Base-by-base conservation (phyloP, 176 grass and related monocot genomes). In the Aechmea fasciata region DNA sequence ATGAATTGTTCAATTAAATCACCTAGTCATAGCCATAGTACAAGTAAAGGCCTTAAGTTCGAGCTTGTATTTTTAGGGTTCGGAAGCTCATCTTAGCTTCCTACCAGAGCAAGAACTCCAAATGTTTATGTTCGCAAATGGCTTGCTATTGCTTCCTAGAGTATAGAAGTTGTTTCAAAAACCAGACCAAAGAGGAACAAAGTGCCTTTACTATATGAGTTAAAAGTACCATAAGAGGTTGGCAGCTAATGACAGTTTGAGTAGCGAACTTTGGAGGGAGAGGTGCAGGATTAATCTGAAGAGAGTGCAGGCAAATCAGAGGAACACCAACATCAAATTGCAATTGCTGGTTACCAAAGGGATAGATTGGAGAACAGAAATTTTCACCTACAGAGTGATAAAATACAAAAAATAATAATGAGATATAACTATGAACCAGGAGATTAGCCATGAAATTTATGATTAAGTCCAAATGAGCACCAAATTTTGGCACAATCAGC, bases 301-400 rank as follows among this genome's bases (percentile, higher is more conserved):
- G 95, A 73, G 90, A 99, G 82, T 99, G 82, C 33, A 93, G 89
- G 61, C 81, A 99, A 90, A 99, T 80, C 72, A 99, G 77, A 84
- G 95, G 90, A 83, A 83, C 68, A 48, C 77, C 67, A 1, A 66
- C 57, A 17, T 66, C 52, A 4, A 81, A 84, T 78, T 93, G 82
- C 83, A 90, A 82, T 23, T 85, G 76, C 51, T 93, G 75, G 74
- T 93, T 87, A 50, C 69, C 84, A 75, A 99, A 75, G 65, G 95
- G 95, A 84, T 99, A 86, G 26, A 99, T 99, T 41, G 82, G 82
- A 79, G 85, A 87, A 57, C 89, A 99, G 71, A 99, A 99, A 63
- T 86, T 99, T 84, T 99, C 78, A 73, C 90, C 95, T 99, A 81
- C 64, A 61, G 68, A 65, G 51, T n/a, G 29, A 19, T 61, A 52